These are phyloP conservation scores for Trichoderma endophyticum DNA, from an alignment of 2,329 filamentous ascomycete genomes.

Conservation along the genomic window DNA sequence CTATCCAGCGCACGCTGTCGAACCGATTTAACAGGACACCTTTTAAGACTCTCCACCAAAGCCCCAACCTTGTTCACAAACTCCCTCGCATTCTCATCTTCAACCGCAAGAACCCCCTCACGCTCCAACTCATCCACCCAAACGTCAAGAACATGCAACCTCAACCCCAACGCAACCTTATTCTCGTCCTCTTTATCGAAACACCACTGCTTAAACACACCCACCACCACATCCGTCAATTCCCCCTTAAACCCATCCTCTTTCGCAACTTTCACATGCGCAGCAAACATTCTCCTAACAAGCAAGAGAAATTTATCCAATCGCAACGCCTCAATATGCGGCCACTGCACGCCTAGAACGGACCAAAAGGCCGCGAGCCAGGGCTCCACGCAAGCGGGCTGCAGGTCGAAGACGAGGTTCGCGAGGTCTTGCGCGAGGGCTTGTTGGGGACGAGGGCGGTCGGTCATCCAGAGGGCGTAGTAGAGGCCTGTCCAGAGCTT, in stretches of 20 bases:
- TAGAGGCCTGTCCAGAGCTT: slow-evolving; percentile 96
- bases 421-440: slow-evolving; percentile 76
- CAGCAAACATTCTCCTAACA: slow-evolving; percentile 72
- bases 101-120: slow-evolving; percentile 48
- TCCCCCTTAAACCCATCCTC: slow-evolving; percentile 36
- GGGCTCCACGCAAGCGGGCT: slow-evolving; percentile 39
- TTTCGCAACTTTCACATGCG: slow-evolving; percentile 55
- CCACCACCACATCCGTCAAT: slow-evolving; percentile 28
- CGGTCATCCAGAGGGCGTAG: slow-evolving; percentile 91
- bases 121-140: slow-evolving; percentile 88
- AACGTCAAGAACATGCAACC: slow-evolving; percentile 84
- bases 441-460: slow-evolving; percentile 85
- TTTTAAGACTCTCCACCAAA: slow-evolving; percentile 55
- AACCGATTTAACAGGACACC: slow-evolving; percentile 67
- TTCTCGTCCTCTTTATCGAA: slow-evolving; percentile 37
- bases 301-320: slow-evolving; percentile 93
- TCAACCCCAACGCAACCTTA: slow-evolving; percentile 75
- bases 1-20: slow-evolving; percentile 67
- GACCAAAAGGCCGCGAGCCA: slow-evolving; percentile 68
- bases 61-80: slow-evolving; percentile 53
- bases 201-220: slow-evolving; percentile 30
- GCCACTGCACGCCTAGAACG: slow-evolving; percentile 67
- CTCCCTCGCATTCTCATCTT: slow-evolving; percentile 35
- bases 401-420: slow-evolving; percentile 58
- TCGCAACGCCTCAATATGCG: slow-evolving; percentile 69